phyloP scores from a whole-genome alignment of 768 basidiomycete genomes.

The Botryobasidium botryosum region DNA sequence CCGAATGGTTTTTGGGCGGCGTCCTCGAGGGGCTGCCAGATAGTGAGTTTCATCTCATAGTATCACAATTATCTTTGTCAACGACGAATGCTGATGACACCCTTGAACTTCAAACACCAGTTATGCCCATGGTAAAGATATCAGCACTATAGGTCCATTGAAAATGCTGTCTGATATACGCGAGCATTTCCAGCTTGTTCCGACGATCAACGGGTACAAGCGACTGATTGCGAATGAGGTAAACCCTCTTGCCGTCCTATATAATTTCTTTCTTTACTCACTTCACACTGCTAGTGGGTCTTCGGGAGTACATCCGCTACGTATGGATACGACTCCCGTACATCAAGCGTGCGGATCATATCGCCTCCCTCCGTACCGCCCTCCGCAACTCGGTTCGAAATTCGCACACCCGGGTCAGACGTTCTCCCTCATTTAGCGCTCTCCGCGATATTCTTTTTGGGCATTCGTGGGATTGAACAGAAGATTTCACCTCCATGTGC shows the following conservation, averaged over 20 bases:
- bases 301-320: conserved; percentile 90
- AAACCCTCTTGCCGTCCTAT: conserved; percentile 5
- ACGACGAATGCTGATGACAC: too few species aligned
- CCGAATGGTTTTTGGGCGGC: conserved; percentile 91
- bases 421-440: conserved; percentile 89
- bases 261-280: background rate
- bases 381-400: conserved; percentile 74
- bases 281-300: conserved; percentile 30
- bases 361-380: conserved; percentile 76
- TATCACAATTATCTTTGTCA: too few species aligned
- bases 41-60: too few species aligned
- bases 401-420: conserved; percentile 92
- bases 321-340: conserved; percentile 91
- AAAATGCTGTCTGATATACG: background rate
- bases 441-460: conserved; percentile 73
- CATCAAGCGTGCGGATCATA: conserved; percentile 82
- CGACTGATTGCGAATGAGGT: conserved; percentile 45
- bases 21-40: conserved; percentile 79
- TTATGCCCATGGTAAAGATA: conserved; percentile 4
- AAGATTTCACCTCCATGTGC: conserved; percentile 47
- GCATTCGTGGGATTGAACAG: conserved; percentile 74
- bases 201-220: conserved; percentile 94
- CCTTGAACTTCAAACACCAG: conserved; percentile 1
- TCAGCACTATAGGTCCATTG: background rate
- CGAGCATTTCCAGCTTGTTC: conserved; percentile 39